A percentile compares a stretch with the other conserved stretches of the same genome.
Conservation (phyloP, 1,284 basidiomycete genomes). For the Porodaedalea pini region DNA sequence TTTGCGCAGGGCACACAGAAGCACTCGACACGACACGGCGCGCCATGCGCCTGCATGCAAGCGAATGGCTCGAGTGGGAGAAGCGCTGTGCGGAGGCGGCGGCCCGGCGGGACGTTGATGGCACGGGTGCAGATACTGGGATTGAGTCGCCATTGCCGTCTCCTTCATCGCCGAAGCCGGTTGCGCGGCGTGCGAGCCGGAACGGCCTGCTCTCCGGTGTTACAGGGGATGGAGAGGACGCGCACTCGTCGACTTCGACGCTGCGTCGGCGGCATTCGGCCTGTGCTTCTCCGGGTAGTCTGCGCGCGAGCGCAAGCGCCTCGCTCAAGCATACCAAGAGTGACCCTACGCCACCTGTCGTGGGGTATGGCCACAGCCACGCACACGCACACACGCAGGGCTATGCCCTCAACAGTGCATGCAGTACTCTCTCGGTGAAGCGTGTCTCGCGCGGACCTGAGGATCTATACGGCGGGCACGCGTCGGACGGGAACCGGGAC, state of each 20-base stretch:
- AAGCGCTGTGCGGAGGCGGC: constrained; percentile 47
- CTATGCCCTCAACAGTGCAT: constrained; percentile 29
- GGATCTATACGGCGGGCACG: background rate
- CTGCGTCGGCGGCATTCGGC: constrained; percentile 16
- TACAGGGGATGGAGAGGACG: constrained; percentile 27
- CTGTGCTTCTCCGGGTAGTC: constrained; percentile 14
- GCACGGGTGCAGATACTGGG: background rate
- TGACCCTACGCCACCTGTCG: constrained; percentile 31
- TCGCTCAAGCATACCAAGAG: constrained; percentile 17
- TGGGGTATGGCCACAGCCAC: background rate
- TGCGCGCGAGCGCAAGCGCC: constrained; percentile 11
- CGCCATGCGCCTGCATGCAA: constrained; percentile 52
- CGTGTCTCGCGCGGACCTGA: constrained; percentile 17
- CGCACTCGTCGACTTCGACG: constrained; percentile 20
- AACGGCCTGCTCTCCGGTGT: constrained; percentile 13
- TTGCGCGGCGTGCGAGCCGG: constrained; percentile 10
- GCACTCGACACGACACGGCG: constrained; percentile 71
- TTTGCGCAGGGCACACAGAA: constrained; percentile 81
- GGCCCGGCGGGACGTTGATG: background rate
- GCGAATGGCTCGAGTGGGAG: constrained; percentile 82
- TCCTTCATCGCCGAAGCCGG: background rate
- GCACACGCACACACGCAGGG: background rate
- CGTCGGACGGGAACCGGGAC: background rate
- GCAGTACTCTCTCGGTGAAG: constrained; percentile 29
- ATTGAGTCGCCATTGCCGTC: background rate